phyloP scores from a whole-genome alignment of 352 stramenopile genomes.

The Paralagenidium karlingii region DNA sequence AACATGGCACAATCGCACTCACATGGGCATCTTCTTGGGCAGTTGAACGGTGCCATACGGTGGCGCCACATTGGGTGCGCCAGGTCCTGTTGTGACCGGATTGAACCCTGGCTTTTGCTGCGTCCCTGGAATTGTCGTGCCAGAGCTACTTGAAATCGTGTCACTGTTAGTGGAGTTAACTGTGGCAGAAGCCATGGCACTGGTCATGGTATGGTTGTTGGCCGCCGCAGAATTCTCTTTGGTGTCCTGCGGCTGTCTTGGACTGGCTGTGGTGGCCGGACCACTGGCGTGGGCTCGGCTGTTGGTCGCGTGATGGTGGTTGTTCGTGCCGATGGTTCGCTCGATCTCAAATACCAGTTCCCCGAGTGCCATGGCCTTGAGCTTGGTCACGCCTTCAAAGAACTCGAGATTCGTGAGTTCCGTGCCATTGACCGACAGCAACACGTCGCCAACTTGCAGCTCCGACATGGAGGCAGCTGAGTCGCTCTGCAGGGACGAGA shows the following conservation, averaged over 20 bases:
- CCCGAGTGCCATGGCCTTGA: slow-evolving; percentile 36
- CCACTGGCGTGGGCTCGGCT: neutral
- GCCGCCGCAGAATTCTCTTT: neutral
- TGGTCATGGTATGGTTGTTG: neutral
- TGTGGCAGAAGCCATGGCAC: neutral
- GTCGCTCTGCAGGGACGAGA: slow-evolving; percentile 36
- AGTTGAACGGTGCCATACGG: slow-evolving; percentile 3
- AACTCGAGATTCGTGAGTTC: slow-evolving; percentile 36
- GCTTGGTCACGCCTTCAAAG: slow-evolving; percentile 30
- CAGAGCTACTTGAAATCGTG: no score
- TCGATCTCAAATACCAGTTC: slow-evolving; percentile 50
- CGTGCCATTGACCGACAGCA: slow-evolving; percentile 53
- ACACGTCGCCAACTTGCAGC: slow-evolving; percentile 41
- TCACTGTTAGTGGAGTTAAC: neutral
- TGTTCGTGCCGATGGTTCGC: slow-evolving; percentile 11
- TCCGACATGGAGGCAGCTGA: slow-evolving; percentile 19
- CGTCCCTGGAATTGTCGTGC: no score
- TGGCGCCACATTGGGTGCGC: neutral
- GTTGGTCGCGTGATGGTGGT: neutral
- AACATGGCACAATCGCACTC: slow-evolving; percentile 13
- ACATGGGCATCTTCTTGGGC: slow-evolving; percentile 25
- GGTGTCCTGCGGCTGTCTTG: neutral
- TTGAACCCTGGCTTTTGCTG: no score
- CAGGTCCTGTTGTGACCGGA: no score
- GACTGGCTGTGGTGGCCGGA: neutral